Evolutionary conservation across 129 eudicot species (phyloP), one percentile per base, ranked within the genome.

Genomic region (Chrysanthemum seticuspe): DNA sequence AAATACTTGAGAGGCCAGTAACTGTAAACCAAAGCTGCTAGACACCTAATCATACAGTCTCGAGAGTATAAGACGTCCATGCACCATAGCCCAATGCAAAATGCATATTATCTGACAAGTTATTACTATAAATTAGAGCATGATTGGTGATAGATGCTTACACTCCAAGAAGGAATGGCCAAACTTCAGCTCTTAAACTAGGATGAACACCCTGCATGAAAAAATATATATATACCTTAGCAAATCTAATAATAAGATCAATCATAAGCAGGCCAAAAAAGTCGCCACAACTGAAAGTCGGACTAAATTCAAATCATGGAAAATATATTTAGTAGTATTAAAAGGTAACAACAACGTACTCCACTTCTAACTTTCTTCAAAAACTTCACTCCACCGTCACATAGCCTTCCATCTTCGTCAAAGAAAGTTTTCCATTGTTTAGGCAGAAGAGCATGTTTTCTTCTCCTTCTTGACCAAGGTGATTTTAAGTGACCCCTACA

Each of bases 131-230:
- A 27, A 56, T 1, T 19, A 72, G 12, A 13, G 15, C 27, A 52
- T 29, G 14, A 57, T 69, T 40, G 25, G 57, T 58, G 5, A 50
- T 44, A 62, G 73, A 49, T 62, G 25, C 91, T 89, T 86, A 89
- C 96, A 89, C 85, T 72, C 96, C 96, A 75, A 89, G 96, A 80
- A 89, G 96, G 66, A 89, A 89, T 3, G 96, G 96, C 96, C 96
- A 89, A 76, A 89, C 96, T 75, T 89, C 96, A 18, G 88, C 81
- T 80, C 89, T 80, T 71, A 89, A 75, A 67, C 78, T 78, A 71
- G 96, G 96, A 77, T 89, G 92, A 82, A 89, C 87, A 77, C 97
- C 97, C 97, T 91, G 85, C 72, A 78, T 50, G 21, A 54, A 78
- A 56, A 71, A 60, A 15, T 10, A 47, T 13, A 62, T 34, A 65